Base-by-base conservation (phyloP, 1,284 basidiomycete species). In the Lentinus polychrous region DNA sequence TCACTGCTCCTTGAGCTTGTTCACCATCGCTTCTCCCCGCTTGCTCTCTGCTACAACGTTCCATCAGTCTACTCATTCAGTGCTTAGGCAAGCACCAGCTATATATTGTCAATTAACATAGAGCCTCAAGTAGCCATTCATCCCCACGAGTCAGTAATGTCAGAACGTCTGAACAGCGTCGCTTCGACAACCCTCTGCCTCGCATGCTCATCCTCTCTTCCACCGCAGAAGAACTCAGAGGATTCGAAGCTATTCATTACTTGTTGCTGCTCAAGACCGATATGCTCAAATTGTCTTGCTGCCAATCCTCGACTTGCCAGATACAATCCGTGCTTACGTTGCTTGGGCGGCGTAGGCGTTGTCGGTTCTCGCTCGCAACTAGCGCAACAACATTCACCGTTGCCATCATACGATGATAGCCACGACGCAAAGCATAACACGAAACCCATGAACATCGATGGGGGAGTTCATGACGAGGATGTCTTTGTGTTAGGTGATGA, bases 291-390 rank as follows among this genome's bases (percentile, higher is more conserved):
- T 1, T 86, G 83, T 55, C 63, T 80, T 17, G 43, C 60, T 2
- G 58, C 66, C 4, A 85, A 84, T 56, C 79, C 81, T 2, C 72
- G 82, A 14, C 67, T 86, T 18, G 64, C 69, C 18, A 67, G 79
- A 48, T 85, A 84, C 54, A 67, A 83, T 56, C 83, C 83, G 4
- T 86, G 83, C 60, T 62, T 86, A 12, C 70, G 72, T 10, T 86
- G 83, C 59, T 68, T 83, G 1, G 75, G 70, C 14, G 82, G 81
- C 8, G 73, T 79, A 2, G 70, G 63, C 27, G 73, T 74, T 7
- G 66, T 82, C 23, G 55, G 55, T 8, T 49, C 57, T 8, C 47
- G 61, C 56, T 48, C 57, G 55, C n/a, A 50, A 54, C 15, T 18
- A 20, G 10, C 17, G 39, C 22, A 12, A 40, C 18, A 15, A 40